Evolutionary conservation across 352 stramenopile species (phyloP), one percentile per base, ranked within the genome.

Genomic region (Phytophthora melonis): DNA sequence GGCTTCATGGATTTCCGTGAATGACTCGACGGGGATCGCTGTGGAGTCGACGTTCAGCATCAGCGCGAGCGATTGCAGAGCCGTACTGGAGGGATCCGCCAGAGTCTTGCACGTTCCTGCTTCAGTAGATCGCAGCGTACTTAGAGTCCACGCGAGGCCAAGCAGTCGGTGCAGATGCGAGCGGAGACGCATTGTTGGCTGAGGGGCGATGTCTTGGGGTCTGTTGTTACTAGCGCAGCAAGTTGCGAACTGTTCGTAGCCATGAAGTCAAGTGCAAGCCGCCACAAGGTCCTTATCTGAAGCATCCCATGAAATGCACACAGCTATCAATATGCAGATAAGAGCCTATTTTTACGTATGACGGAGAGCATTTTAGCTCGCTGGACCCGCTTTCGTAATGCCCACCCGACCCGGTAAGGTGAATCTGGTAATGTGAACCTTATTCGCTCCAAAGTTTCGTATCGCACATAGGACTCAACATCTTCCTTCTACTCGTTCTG

Each of bases 1-100:
- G 11, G 63, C 27, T 1, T 34, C 30, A 50, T 85, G 55, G 25
- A 81, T 27, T 10, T 66, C 39, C 14, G 25, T 30, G 30, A 84
- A 76, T 3, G 32, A 27, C n/a, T 62, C 50, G 3, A 77, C 16
- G 0, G 70, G 52, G 5, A 78, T 43, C 13, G 58, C n/a, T 2
- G 50, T 58, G 6, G 52, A 19, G 2, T 58, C 45, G 11, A 47
- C 18, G 7, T 32, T 18, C n/a, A 34, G 7, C 59, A n/a, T 58
- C 10, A 14, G 34, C 5, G 23, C 43, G 43, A 66, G 5, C 14
- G 59, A 58, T 18, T 13, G 45, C 0, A 32, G 4, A 27, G 57
- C 13, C 16, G 43, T 58, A 30, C 21, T 66, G 27, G 8, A 34
- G 6, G 59, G 11, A 13, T 66, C 47, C 6, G 16, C 16, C 5